Evolutionary conservation across 2,329 filamentous ascomycete species (phyloP).

Genomic region (Rachicladosporium sp.): DNA sequence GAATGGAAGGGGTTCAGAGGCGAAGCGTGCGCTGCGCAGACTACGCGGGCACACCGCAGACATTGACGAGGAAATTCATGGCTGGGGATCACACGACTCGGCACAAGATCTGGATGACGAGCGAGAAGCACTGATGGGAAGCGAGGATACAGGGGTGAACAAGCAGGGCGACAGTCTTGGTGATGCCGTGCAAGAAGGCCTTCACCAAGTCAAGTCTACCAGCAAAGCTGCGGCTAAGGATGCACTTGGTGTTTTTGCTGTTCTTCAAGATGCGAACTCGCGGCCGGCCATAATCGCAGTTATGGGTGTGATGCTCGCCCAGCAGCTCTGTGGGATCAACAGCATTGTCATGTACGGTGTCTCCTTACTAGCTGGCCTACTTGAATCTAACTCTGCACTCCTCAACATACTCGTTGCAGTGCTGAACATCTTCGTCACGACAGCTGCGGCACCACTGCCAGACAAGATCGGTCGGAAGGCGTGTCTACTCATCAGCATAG

Average conservation of each 20-base stretch:
- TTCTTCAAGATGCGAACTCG: conserved; percentile 54
- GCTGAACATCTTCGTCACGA: conserved; percentile 74
- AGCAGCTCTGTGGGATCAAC: conserved; percentile 88
- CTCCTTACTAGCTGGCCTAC: conserved; percentile 66
- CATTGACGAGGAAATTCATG: conserved; percentile 59
- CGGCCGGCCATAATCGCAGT: conserved; percentile 77
- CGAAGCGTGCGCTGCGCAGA: conserved; percentile 56
- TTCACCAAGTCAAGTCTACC: conserved; percentile 19
- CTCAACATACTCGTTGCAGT: conserved; percentile 79
- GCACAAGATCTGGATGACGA: conserved; percentile 39
- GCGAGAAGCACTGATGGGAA: conserved; percentile 55
- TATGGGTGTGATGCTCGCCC: conserved; percentile 84
- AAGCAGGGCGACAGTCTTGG: background rate
- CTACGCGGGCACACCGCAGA: conserved; percentile 60
- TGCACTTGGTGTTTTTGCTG: conserved; percentile 36
- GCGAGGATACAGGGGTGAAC: conserved; percentile 8
- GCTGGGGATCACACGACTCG: conserved; percentile 27
- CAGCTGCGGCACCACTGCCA: conserved; percentile 68
- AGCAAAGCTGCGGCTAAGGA: conserved; percentile 19
- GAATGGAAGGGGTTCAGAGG: conserved; percentile 47
- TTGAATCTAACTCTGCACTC: conserved; percentile 68
- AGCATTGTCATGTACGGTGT: conserved; percentile 98
- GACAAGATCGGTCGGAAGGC: conserved; percentile 80
- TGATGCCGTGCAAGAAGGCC: conserved; percentile 1
- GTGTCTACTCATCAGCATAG: conserved; percentile 69